phyloP scores from a whole-genome alignment of 2,329 filamentous ascomycete genomes.

The Dryadomyces quercivorus region DNA sequence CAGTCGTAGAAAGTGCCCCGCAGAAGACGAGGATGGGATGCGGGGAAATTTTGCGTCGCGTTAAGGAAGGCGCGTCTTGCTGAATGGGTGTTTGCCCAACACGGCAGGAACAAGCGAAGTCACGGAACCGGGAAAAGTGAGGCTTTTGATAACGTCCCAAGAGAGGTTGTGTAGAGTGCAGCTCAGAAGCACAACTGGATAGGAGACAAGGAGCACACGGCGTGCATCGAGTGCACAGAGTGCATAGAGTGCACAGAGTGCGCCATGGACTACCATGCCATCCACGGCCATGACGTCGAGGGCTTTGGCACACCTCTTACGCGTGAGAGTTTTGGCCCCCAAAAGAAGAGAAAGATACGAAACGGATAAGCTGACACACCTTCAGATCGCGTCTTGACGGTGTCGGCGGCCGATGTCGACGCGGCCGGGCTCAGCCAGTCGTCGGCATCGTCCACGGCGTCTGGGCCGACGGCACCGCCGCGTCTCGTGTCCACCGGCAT shows the following conservation, averaged over 20 bases:
- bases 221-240: no score
- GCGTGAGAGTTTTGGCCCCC: slow-evolving; percentile 26
- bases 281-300: slow-evolving; percentile 47
- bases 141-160: no score
- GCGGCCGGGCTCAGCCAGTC: slow-evolving; percentile 6
- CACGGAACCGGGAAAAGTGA: no score
- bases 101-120: background rate
- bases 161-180: no score
- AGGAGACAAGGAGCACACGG: no score
- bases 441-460: slow-evolving; percentile 3
- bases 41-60: background rate
- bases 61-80: background rate
- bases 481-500: slow-evolving; percentile 46
- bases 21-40: background rate
- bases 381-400: slow-evolving; percentile 64
- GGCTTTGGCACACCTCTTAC: slow-evolving; percentile 45
- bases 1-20: background rate
- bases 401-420: slow-evolving; percentile 61
- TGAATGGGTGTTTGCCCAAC: background rate
- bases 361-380: background rate
- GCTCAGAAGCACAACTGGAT: no score
- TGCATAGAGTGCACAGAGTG: background rate
- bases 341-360: background rate
- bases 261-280: slow-evolving; percentile 45
- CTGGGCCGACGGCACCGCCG: slow-evolving; percentile 25